phyloP scores from a whole-genome alignment of 441 rosid genomes.

The Gossypium trilobum region DNA sequence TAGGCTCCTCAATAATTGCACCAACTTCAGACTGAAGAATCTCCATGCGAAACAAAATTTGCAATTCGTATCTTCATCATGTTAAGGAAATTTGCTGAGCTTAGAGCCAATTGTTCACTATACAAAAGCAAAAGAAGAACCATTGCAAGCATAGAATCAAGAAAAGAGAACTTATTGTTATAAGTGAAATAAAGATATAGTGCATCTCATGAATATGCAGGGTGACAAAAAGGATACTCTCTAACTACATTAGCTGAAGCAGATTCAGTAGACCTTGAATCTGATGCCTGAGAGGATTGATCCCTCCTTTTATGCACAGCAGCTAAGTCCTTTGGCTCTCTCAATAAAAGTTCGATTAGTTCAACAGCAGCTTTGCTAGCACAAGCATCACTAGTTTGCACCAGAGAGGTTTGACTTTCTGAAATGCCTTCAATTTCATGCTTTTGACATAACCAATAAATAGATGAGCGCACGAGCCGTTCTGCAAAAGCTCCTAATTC shows the following conservation, averaged over 20 bases:
- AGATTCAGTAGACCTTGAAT: constrained; percentile 23
- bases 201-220: background rate
- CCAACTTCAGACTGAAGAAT: constrained; percentile 63
- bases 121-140: constrained; percentile 3
- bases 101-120: background rate
- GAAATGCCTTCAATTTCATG: constrained; percentile 29
- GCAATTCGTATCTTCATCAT: constrained; percentile 63
- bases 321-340: constrained; percentile 67
- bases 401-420: constrained; percentile 30
- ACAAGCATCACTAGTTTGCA: constrained; percentile 24
- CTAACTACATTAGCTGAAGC: constrained; percentile 38
- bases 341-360: constrained; percentile 45
- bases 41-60: constrained; percentile 88
- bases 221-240: constrained; percentile 64
- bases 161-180: background rate
- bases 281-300: constrained; percentile 25
- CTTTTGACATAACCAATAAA: constrained; percentile 50
- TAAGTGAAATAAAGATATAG: background rate
- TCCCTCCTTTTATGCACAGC: constrained; percentile 33
- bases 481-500: constrained; percentile 68
- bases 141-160: background rate
- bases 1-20: constrained; percentile 35
- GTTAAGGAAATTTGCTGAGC: constrained; percentile 43
- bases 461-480: constrained; percentile 59
- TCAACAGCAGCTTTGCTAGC: constrained; percentile 33